These are phyloP conservation scores for Fragaria nilgerrensis DNA, from an alignment of 306 rosid species.

Conservation along the genomic window DNA sequence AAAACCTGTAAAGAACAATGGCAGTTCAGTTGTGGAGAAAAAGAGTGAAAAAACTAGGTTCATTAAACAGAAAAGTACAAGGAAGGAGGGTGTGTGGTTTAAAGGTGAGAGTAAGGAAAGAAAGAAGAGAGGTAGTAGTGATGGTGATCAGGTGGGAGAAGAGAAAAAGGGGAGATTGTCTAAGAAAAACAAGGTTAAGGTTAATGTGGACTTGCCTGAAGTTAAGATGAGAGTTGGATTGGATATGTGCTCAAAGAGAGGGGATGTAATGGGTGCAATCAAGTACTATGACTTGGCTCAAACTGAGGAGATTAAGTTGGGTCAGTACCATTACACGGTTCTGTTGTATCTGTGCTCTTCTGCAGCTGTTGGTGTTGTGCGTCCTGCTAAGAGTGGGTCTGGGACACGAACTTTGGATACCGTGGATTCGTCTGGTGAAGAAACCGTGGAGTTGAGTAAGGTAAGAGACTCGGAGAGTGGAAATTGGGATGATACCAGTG, in stretches of 20 bases:
- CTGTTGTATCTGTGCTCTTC: slow-evolving; percentile 86
- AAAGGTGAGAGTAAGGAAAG: slow-evolving; percentile 23
- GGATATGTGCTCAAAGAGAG: slow-evolving; percentile 83
- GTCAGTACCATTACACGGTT: slow-evolving; percentile 77
- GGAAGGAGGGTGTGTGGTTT: slow-evolving; percentile 27
- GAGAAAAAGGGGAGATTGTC: slow-evolving; percentile 33
- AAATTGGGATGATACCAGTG: slow-evolving; percentile 9
- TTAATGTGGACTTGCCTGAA: slow-evolving; percentile 32
- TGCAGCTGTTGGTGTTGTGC: slow-evolving; percentile 79
- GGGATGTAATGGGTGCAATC: slow-evolving; percentile 72
- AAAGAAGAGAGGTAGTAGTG: slow-evolving; percentile 18
- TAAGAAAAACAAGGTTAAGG: slow-evolving; percentile 32
- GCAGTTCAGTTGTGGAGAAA: slow-evolving; percentile 36
- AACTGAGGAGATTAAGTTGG: slow-evolving; percentile 45
- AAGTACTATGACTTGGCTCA: slow-evolving; percentile 59
- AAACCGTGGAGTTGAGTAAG: slow-evolving; percentile 18
- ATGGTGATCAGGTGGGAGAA: slow-evolving; percentile 27
- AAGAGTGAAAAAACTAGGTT: slow-evolving; percentile 24
- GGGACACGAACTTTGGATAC: slow-evolving; percentile 46
- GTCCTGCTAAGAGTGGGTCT: slow-evolving; percentile 82
- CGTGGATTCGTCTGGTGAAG: slow-evolving; percentile 33
- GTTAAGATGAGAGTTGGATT: slow-evolving; percentile 44
- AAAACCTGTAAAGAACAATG: slow-evolving; percentile 34
- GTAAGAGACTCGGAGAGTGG: slow-evolving; percentile 2
- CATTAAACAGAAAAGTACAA: slow-evolving; percentile 20